Evolutionary conservation across 2,329 filamentous ascomycete genomes (phyloP).

Genomic region (Aspergillus oerlinghausenensis): DNA sequence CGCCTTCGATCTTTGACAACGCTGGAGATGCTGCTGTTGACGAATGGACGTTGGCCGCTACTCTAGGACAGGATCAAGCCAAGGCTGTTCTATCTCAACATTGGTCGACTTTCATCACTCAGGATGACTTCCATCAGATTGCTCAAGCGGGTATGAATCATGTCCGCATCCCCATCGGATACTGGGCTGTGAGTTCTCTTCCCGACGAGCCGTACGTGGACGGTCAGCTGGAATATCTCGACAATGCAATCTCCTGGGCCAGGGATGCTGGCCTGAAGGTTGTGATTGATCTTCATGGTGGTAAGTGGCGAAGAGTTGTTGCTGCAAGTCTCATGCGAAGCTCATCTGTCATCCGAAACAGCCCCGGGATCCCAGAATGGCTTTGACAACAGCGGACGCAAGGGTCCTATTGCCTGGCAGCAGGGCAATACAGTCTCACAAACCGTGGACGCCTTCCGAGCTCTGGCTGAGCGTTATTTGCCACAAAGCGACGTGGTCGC

Average conservation of each 20-base stretch:
- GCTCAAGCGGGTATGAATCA: slow-evolving; percentile 56
- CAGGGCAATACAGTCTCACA: slow-evolving; percentile 30
- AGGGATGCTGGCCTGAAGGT: slow-evolving; percentile 56
- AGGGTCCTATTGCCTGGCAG: slow-evolving; percentile 37
- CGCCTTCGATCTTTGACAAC: slow-evolving; percentile 55
- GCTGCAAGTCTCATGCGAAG: not conserved
- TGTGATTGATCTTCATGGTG: slow-evolving; percentile 64
- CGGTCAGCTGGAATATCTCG: slow-evolving; percentile 56
- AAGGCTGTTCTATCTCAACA: slow-evolving; percentile 47
- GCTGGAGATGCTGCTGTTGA: slow-evolving; percentile 50
- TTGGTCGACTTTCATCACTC: slow-evolving; percentile 56
- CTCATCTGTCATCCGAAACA: slow-evolving; percentile 14
- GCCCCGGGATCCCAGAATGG: slow-evolving; percentile 62
- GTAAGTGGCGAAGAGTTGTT: slow-evolving; percentile 34
- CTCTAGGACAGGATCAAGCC: slow-evolving; percentile 48
- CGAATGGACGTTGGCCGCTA: slow-evolving; percentile 52
- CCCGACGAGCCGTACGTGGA: slow-evolving; percentile 58
- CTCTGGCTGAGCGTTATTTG: slow-evolving; percentile 54
- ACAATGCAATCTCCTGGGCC: slow-evolving; percentile 57
- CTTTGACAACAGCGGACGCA: slow-evolving; percentile 61
- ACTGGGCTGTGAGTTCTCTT: slow-evolving; percentile 56
- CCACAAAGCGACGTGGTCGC: slow-evolving; percentile 55
- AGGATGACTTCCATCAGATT: slow-evolving; percentile 54
- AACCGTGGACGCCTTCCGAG: slow-evolving; percentile 52
- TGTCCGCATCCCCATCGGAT: slow-evolving; percentile 62